Base-by-base conservation (phyloP, 2,329 filamentous ascomycete genomes). In the Plenodomus lindquistii region DNA sequence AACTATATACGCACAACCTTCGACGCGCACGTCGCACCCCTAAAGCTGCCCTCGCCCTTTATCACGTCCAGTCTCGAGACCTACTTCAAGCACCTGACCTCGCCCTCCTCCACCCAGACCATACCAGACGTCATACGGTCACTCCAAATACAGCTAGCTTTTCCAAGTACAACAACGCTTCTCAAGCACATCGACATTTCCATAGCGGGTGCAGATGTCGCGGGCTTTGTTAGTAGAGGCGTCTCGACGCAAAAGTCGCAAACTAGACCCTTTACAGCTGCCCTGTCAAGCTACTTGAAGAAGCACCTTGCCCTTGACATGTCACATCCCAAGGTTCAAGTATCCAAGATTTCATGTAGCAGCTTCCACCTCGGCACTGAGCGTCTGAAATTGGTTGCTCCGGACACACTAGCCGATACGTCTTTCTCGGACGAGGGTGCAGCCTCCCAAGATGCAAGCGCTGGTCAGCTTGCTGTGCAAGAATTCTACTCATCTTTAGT, bases 31-130 rank as follows among this genome's bases (percentile, higher is more conserved):
- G 72, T 75, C 38, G 73, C 76, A 5, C 63, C 74, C 4, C 54
- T 82, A 19, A 68, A 66, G 4, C 70, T 82, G 3, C 65, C 75
- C 0, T 74, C 78, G 0, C 50, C 57, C 7, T 78, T 80, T 49
- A 67, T 81, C 24, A 75, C 75, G n/a, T 56, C 63, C 0, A 66
- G 68, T 1, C 65, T 81, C 15, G 77, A 79, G 50, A 70, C 59
- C 0, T 84, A 91, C 50, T 77, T 93, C 45, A 83, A 82, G 13
- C 76, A 81, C 47, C 74, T 92, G 13, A 75, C 80, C 3, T 53
- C 65, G 21, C 38, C 37, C 41, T 46, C 44, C 43, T 69, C 68
- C 3, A 66, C 62, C 2, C 63, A 69, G 43, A 49, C 63, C 4
- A 66, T 71, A 11, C 55, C 58, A 29, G 58, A 68, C 44, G 53